These are phyloP conservation scores for Thelephora aurantiotincta DNA, from an alignment of 768 basidiomycete species.

Conservation along the genomic window DNA sequence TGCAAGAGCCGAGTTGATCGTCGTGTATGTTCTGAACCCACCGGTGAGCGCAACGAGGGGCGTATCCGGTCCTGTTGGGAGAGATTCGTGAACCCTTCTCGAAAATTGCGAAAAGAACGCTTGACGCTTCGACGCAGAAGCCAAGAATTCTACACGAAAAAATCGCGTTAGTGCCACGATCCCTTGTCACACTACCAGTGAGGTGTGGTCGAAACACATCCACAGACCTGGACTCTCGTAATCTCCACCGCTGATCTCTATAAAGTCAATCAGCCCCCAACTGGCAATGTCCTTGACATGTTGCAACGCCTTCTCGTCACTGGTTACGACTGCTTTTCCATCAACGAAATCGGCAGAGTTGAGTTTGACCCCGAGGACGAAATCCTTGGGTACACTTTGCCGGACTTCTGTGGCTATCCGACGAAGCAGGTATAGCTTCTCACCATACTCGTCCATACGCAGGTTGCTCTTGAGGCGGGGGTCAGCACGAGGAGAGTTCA, in stretches of 20 bases:
- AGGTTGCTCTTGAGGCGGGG: constrained; percentile 26
- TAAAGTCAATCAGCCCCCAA: constrained; percentile 64
- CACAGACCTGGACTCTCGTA: constrained; percentile 63
- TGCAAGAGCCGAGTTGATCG: constrained; percentile 37
- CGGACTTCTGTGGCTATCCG: constrained; percentile 46
- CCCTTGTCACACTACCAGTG: not conserved
- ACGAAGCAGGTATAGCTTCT: constrained; percentile 39
- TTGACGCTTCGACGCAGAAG: constrained; percentile 34
- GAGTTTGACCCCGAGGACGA: constrained; percentile 67
- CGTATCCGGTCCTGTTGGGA: constrained; percentile 18
- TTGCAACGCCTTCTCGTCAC: constrained; percentile 29
- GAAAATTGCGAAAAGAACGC: constrained; percentile 66
- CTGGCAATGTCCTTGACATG: constrained; percentile 46
- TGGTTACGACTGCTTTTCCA: constrained; percentile 11
- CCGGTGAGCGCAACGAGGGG: constrained; percentile 75
- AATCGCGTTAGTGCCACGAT: not conserved
- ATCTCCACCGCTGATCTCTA: constrained; percentile 81
- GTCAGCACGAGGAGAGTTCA: not conserved
- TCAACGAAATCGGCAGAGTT: constrained; percentile 64
- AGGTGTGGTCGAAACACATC: not conserved
- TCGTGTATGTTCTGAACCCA: constrained; percentile 48
- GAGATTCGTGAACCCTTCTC: constrained; percentile 29
- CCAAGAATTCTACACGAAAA: constrained; percentile 14
- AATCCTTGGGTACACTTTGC: constrained; percentile 28
- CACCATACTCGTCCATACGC: constrained; percentile 44